Evolutionary conservation across 225 moss, liverwort and hornwort genomes (phyloP).

Genomic region (Marchantia polymorpha): DNA sequence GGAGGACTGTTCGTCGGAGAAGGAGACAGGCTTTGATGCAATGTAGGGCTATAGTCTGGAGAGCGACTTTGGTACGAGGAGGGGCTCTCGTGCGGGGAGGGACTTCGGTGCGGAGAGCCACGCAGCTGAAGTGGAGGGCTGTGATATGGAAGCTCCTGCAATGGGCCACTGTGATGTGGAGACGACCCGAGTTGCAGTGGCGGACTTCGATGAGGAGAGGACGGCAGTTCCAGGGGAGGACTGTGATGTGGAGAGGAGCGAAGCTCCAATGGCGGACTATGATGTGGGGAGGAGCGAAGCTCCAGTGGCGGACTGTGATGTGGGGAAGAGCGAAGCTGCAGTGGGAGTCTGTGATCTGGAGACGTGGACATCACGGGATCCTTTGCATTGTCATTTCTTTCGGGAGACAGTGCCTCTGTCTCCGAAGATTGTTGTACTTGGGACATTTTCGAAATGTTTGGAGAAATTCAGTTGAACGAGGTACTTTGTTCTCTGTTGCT

Average conservation of each 20-base stretch:
- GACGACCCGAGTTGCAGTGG: neutral
- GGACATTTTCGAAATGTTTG: neutral
- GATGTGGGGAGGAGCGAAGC: neutral
- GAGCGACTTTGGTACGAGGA: neutral
- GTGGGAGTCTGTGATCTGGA: neutral
- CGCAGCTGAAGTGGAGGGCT: slow-evolving; percentile 3
- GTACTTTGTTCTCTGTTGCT: neutral
- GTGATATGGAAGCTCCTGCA: neutral
- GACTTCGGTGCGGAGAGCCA: slow-evolving; percentile 6
- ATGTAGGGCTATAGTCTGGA: neutral
- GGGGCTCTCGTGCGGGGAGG: neutral
- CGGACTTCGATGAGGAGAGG: neutral
- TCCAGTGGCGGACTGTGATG: neutral
- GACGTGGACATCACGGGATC: neutral
- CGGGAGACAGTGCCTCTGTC: neutral
- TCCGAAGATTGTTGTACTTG: neutral
- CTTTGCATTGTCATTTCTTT: neutral
- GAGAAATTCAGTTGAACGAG: neutral
- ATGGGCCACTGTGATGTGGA: neutral
- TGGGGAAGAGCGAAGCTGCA: neutral
- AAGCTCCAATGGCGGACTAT: neutral
- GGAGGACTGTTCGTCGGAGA: slow-evolving; percentile 9
- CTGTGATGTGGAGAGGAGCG: neutral
- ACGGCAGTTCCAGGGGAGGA: neutral
- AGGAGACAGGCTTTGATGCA: slow-evolving; percentile 14